phyloP scores from a whole-genome alignment of 2,329 filamentous ascomycete species.

The Phialemoniopsis sp. region DNA sequence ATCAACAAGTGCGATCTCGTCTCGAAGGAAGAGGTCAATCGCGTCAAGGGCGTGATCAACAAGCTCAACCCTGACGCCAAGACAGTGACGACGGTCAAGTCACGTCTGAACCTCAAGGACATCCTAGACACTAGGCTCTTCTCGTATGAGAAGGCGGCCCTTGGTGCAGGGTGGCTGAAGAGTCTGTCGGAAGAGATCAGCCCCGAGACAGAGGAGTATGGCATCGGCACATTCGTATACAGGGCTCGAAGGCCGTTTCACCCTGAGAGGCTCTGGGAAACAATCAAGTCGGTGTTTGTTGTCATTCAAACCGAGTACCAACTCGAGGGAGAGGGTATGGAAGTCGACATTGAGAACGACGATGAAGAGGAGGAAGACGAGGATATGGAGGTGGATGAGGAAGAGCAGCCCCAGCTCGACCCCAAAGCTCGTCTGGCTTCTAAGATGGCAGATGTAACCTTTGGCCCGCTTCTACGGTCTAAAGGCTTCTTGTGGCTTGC shows the following conservation, averaged over 20 bases:
- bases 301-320: conserved; percentile 17
- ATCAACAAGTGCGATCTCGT: conserved; percentile 69
- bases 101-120: conserved; percentile 55
- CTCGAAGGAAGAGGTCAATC: conserved; percentile 23
- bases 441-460: background rate
- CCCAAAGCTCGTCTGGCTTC: conserved; percentile 2
- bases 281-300: no score
- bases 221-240: conserved; percentile 69
- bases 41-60: conserved; percentile 49
- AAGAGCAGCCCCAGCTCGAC: conserved; percentile 17
- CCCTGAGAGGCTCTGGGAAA: conserved; percentile 34
- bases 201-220: conserved; percentile 70
- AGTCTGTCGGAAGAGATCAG: conserved; percentile 63
- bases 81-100: conserved; percentile 55
- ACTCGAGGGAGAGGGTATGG: conserved; percentile 17
- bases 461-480: background rate
- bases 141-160: conserved; percentile 58
- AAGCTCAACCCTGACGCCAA: conserved; percentile 65
- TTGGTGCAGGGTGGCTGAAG: conserved; percentile 65
- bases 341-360: conserved; percentile 48
- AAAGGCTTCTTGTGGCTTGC: no score
- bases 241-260: conserved; percentile 52
- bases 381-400: conserved; percentile 14
- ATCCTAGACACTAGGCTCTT: conserved; percentile 65
- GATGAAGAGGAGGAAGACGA: conserved; percentile 18